Evolutionary conservation across 2,329 filamentous ascomycete genomes (phyloP).

Genomic region (Xylaria sp.): DNA sequence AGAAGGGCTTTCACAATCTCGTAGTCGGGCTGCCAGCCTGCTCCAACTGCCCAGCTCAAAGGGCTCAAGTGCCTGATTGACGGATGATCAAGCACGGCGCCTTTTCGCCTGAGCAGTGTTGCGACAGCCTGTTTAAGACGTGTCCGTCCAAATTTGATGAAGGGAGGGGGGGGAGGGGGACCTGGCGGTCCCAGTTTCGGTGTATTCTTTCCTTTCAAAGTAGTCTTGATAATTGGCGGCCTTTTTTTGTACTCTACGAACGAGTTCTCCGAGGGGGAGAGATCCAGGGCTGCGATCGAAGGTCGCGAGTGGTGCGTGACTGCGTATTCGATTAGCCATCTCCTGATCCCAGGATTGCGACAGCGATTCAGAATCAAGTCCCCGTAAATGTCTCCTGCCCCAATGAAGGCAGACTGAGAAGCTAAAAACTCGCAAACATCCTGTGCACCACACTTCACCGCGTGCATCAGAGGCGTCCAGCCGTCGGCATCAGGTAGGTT

Average conservation of each 20-base stretch:
- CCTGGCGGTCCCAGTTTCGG: background rate
- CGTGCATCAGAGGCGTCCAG: background rate
- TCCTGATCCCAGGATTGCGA: too few species aligned
- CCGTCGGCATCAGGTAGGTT: background rate
- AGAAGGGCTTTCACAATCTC: slow-evolving; percentile 6
- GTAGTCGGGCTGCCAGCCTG: slow-evolving; percentile 1
- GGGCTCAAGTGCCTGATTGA: background rate
- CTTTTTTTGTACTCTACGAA: background rate
- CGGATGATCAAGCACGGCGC: background rate
- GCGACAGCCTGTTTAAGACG: background rate
- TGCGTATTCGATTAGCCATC: background rate
- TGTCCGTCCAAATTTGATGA: background rate
- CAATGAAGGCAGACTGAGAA: background rate
- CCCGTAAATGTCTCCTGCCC: background rate
- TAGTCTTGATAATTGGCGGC: too few species aligned
- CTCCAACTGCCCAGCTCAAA: background rate
- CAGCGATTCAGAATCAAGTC: background rate
- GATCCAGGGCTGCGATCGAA: background rate
- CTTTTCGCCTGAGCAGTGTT: slow-evolving; percentile 1
- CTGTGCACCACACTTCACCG: background rate
- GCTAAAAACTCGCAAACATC: background rate
- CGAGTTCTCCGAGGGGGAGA: background rate
- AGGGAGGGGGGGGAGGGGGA: too few species aligned
- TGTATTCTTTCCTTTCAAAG: background rate
- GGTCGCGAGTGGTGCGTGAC: background rate